phyloP scores from a whole-genome alignment of 164 flowering plant genomes.

The Tetrastigma voinierianum region DNA sequence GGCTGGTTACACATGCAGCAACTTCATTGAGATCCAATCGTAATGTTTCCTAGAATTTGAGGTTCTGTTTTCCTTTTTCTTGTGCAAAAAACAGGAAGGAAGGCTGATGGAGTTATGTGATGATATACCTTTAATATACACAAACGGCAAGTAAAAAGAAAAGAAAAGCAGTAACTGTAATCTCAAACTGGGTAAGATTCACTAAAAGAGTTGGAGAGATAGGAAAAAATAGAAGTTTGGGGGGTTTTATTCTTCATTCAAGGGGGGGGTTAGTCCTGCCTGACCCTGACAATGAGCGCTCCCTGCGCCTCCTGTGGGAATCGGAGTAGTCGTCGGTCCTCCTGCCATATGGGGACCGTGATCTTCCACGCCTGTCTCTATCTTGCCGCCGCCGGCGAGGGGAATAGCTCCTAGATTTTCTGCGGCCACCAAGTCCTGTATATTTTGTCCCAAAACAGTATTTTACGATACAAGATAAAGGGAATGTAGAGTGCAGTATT shows the following conservation, averaged over 20 bases:
- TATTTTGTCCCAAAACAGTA: conserved; percentile 1
- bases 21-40: too few species aligned
- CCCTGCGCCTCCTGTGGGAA: conserved; percentile 35
- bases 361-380: conserved; percentile 40
- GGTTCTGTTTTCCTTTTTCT: not conserved
- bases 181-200: too few species aligned
- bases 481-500: not conserved
- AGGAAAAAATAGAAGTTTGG: too few species aligned
- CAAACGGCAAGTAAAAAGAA: too few species aligned
- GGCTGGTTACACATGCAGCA: too few species aligned
- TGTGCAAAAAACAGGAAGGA: too few species aligned
- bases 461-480: not conserved
- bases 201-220: too few species aligned
- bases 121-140: too few species aligned
- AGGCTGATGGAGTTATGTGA: too few species aligned
- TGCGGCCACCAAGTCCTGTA: conserved; percentile 42
- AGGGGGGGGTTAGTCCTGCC: conserved; percentile 15
- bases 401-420: conserved; percentile 49
- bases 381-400: conserved; percentile 34
- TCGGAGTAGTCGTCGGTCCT: conserved; percentile 28
- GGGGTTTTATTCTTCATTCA: conserved; percentile 4
- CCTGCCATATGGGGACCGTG: conserved; percentile 44
- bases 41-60: too few species aligned
- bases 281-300: conserved; percentile 32
- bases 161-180: too few species aligned